Evolutionary conservation across 305 asterid genomes (phyloP).

Genomic region (Lippia alba): DNA sequence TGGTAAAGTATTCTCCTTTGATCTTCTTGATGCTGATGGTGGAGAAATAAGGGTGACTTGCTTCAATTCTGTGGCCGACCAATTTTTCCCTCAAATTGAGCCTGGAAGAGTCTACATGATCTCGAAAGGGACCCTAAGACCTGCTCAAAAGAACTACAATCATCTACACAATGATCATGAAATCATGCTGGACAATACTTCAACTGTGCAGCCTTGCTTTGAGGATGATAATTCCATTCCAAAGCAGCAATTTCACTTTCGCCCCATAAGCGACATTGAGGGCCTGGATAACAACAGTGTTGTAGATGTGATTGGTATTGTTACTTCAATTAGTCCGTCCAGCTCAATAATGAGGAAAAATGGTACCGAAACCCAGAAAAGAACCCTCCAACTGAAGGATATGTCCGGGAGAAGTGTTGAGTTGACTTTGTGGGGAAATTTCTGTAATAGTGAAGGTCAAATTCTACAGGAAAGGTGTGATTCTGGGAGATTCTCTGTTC

Average conservation of each 20-base stretch:
- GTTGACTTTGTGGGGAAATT: slow-evolving; percentile 90
- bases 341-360: slow-evolving; percentile 83
- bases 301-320: slow-evolving; percentile 82
- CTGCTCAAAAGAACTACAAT: slow-evolving; percentile 78
- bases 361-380: slow-evolving; percentile 80
- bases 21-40: slow-evolving; percentile 90
- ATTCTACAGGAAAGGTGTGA: slow-evolving; percentile 77
- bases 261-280: slow-evolving; percentile 77
- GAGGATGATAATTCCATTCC: slow-evolving; percentile 84
- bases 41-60: slow-evolving; percentile 96
- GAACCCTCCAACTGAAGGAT: slow-evolving; percentile 85
- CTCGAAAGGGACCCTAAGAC: slow-evolving; percentile 73
- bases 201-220: slow-evolving; percentile 70
- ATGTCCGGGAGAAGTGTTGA: slow-evolving; percentile 76
- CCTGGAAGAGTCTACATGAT: slow-evolving; percentile 74
- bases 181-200: slow-evolving; percentile 68
- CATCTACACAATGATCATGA: slow-evolving; percentile 87
- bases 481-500: slow-evolving; percentile 77
- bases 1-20: slow-evolving; percentile 94
- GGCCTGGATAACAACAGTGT: slow-evolving; percentile 65
- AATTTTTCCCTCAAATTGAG: slow-evolving; percentile 71
- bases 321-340: slow-evolving; percentile 70
- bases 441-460: slow-evolving; percentile 82
- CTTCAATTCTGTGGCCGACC: slow-evolving; percentile 90
- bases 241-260: slow-evolving; percentile 78